Base-by-base conservation (phyloP, 352 stramenopile genomes). In the Globisporangium spinosum region DNA sequence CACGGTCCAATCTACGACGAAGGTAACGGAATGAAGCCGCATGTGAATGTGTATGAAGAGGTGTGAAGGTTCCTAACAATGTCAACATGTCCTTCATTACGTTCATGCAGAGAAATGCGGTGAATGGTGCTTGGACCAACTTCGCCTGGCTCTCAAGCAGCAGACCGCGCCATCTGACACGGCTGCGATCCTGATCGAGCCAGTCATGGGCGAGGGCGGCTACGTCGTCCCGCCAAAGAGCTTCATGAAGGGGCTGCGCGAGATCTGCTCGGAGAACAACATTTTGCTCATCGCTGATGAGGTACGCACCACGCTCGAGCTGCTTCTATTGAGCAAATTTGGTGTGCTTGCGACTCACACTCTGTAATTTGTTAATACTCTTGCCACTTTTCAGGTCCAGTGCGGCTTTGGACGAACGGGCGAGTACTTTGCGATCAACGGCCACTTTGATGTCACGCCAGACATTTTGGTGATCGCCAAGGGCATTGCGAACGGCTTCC, bases 391-490 rank as follows among this genome's bases (percentile, higher is more conserved):
- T 9, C 29, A 75, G 75, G 87, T 98, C 38, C 94, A 98, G 72
- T 93, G 83, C 47, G 94, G 94, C 15, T 96, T 96, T 70, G 94
- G 80, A 32, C 83, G 91, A 43, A 97, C 89, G 32, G 91, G 90
- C 40, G 82, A 88, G 34, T 87, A 94, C 75, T 97, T 94, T 73
- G 90, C 93, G 40, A 92, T 95, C 40, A 74, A 97, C 69, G 77
- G 92, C 64, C 75, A 95, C 70, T 87, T 87, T 58, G 78, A 95
- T 65, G 82, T 97, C 2, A 73, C 88, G 43, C 92, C 94, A 20
- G 94, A 98, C 72, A 97, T 98, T 65, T 70, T 98, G 38, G 81
- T 93, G 23, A 97, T 97, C 74, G 94, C 94, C 69, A 98, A 98
- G 77, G 93, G 93, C 25, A 97, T 98, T 69, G 94, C 90, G 2